A percentile compares a stretch with the other conserved stretches of the same genome.
Evolutionary conservation across 495 filamentous ascomycete genomes (phyloP).

Genomic region (Podospora pseudoanserina): DNA sequence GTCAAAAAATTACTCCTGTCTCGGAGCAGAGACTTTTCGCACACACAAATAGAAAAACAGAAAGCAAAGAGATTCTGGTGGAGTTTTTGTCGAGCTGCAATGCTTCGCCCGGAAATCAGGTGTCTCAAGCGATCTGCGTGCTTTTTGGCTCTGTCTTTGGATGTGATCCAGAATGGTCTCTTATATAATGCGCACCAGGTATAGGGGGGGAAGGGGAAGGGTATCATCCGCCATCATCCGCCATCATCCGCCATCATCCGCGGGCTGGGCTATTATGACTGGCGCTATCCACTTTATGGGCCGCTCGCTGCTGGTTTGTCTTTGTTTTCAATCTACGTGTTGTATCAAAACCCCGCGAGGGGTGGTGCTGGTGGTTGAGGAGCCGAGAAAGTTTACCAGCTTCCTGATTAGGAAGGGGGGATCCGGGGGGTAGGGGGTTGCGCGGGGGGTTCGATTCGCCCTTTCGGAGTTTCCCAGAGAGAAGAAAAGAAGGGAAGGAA

Average conservation of each 20-base stretch:
- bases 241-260: not conserved
- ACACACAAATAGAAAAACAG: not conserved
- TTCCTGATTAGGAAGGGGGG: slow-evolving; percentile 17
- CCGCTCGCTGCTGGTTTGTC: not conserved
- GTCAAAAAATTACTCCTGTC: not conserved
- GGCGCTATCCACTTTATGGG: not conserved
- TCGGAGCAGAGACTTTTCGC: not conserved
- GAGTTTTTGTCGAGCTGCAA: no score
- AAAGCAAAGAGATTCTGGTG: not conserved
- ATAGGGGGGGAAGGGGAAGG: not conserved
- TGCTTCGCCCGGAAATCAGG: not conserved
- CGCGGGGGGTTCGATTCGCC: not conserved
- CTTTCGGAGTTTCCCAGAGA: not conserved
- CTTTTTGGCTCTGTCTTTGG: not conserved
- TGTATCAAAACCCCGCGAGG: not conserved
- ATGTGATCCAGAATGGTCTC: not conserved
- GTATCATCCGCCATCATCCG: not conserved
- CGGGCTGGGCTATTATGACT: not conserved
- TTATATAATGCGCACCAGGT: not conserved
- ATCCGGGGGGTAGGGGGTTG: not conserved
- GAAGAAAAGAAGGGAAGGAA: not conserved
- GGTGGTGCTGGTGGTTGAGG: not conserved
- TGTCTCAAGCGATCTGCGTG: not conserved
- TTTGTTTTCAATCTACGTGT: not conserved
- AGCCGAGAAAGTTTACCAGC: slow-evolving; percentile 11